Base-by-base conservation (phyloP, 2,329 filamentous ascomycete species). In the Xylaria sp. region DNA sequence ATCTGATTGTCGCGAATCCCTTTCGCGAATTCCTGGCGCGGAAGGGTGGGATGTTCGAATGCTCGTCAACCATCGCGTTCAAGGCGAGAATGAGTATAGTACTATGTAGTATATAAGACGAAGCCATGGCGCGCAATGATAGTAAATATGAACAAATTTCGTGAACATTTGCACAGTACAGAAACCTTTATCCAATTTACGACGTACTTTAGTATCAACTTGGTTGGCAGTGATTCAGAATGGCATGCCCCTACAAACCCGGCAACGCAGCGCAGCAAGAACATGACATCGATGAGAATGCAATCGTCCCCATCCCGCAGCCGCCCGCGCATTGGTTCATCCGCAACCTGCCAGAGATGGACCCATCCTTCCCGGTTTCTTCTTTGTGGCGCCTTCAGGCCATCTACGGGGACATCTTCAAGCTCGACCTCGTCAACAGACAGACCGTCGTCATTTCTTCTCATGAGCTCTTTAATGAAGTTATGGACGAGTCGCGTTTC, bases 241-340 rank as follows among this genome's bases (percentile, higher is more conserved):
- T 59, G 55, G 48, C 27, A 21, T 62, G 60, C 37, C 60, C 60
- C 15, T 62, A 54, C 48, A 54, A 54, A 35, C 49, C 60, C 3
- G 49, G 43, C 29, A 19, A 29, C 21, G 55, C 23, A 15, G 8
- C 17, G 37, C 60, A 54, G 49, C 49, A 43, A 37, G 13, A 29
- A 27, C 56, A 53, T 7, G 8, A 4, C 44, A 19, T 37, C 31
- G 37, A 52, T 6, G 54, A 56, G 15, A 17, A 53, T 62, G 51
- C 35, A 9, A 43, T 37, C 43, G 27, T 53, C 38, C 59, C 59
- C 4, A 62, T 65, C 9, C 62, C 62, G 4, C 60, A 65, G 15
- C 59, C 59, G 31, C 58, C 59, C 43, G 37, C 49, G 1, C 55
- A 65, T 19, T 62, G 59, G 59, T 63, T 65, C 33, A 58, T 41